Base-by-base conservation (phyloP, 2,329 filamentous ascomycete genomes). In the Epichloe gansuensis region DNA sequence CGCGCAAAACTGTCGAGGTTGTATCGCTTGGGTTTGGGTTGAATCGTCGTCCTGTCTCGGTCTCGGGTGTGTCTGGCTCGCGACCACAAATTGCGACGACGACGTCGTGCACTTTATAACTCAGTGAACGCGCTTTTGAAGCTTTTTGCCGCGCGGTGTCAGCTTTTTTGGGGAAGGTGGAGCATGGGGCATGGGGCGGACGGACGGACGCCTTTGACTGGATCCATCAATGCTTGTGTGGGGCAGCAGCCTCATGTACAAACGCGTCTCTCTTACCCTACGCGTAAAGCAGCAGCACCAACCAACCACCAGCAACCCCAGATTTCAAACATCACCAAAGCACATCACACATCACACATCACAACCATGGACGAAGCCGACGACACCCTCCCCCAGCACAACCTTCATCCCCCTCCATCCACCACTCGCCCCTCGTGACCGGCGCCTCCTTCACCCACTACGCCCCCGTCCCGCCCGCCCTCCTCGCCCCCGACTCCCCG, bases 371-470 rank as follows among this genome's bases (percentile, higher is more conserved):
- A 54, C 23, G 52, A 57, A 34, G 2, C 31, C 9, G n/a, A 35
- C 12, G 38, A 39, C 9, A 31, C 6, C 4, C 7, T 3, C 5
- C 17, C 23, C 39, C 12, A 37, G 28, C 49, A 46, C 58, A 42
- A 55, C 57, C 45, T 88, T 85, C 69, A 70, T 86, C 56, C 85
- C 13, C 86, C 87, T 90, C 85, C 15, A 76, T 91, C 60, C 70
- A 85, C 67, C 63, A 65, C 46, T 52, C 69, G 17, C 65, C 70
- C 41, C 75, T 90, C 56, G 71, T 86, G 60, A 65, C 75, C 42
- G 86, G 86, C 64, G 75, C 75, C 46, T 83, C 85, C 42, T 89
- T 88, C 71, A 76, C 79, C 11, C 78, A 90, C 68, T 88, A 83
- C 72, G 88, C 86, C 0, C 73, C 80, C 15, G 74, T 88, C 1